Evolutionary conservation across 1,284 basidiomycete genomes (phyloP).

Genomic region (Malassezia japonica): DNA sequence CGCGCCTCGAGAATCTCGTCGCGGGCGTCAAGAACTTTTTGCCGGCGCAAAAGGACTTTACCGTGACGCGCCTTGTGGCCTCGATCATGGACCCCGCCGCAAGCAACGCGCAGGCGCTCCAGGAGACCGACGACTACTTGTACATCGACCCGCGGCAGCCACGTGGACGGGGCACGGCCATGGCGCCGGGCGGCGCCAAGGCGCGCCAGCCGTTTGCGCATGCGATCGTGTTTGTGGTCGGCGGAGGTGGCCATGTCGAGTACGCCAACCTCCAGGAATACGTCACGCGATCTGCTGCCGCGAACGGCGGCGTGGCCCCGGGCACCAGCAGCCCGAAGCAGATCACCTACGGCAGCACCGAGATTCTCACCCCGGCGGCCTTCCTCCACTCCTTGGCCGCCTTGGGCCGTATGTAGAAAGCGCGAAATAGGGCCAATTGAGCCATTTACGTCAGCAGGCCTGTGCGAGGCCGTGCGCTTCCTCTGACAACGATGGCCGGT

Average conservation of each 20-base stretch:
- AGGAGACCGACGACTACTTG: constrained; percentile 88
- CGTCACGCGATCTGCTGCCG: constrained; percentile 23
- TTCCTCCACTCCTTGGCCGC: constrained; percentile 62
- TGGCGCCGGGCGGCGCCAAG: constrained; percentile 17
- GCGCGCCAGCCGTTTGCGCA: constrained; percentile 62
- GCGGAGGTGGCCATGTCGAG: constrained; percentile 93
- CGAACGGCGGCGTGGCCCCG: constrained; percentile 34
- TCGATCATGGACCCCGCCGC: constrained; percentile 92
- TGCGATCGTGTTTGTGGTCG: constrained; percentile 86
- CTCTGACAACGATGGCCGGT: background rate
- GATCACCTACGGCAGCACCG: constrained; percentile 91
- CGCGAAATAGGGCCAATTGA: background rate
- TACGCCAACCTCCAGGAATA: constrained; percentile 68
- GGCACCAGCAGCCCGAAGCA: constrained; percentile 37
- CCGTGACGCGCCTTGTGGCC: constrained; percentile 82
- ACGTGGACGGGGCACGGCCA: constrained; percentile 20
- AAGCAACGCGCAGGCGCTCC: constrained; percentile 59
- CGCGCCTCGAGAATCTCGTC: constrained; percentile 82
- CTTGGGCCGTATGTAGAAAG: background rate
- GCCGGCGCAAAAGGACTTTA: constrained; percentile 84
- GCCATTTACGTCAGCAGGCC: background rate
- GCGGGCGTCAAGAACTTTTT: constrained; percentile 98
- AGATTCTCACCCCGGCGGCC: constrained; percentile 77
- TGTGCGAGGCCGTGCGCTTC: background rate
- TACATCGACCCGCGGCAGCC: constrained; percentile 68